phyloP scores from a whole-genome alignment of 257 asterid genomes.

The Forsythia viridissima region DNA sequence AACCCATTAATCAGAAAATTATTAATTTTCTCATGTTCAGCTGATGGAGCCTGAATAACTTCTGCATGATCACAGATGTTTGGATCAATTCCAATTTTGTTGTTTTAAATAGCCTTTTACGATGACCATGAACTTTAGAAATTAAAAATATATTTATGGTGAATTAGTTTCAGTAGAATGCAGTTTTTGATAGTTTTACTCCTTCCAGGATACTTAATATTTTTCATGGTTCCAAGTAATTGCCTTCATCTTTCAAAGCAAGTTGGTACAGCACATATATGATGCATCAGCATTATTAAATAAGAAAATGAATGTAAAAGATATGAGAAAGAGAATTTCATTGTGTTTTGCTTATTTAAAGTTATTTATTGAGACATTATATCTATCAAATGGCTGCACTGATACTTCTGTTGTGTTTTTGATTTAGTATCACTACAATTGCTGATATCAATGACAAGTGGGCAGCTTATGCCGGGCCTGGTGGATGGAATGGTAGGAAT shows the following conservation, averaged over 20 bases:
- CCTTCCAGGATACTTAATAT: background rate
- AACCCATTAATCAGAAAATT: no score
- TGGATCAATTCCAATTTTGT: background rate
- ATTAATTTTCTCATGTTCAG: no score
- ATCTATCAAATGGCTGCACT: background rate
- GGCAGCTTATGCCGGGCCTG: slow-evolving; percentile 99
- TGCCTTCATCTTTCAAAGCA: background rate
- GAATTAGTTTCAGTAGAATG: background rate
- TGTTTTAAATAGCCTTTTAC: background rate
- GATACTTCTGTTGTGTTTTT: slow-evolving; percentile 13
- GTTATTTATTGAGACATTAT: background rate
- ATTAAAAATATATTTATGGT: background rate
- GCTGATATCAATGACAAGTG: slow-evolving; percentile 95
- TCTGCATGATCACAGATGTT: background rate
- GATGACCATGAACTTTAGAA: background rate
- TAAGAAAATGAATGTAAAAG: background rate
- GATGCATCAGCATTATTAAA: background rate
- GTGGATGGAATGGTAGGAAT: slow-evolving; percentile 95
- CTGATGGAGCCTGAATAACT: no score
- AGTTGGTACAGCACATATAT: background rate
- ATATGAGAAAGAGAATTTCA: background rate
- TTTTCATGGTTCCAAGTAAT: background rate
- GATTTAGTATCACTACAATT: slow-evolving; percentile 78
- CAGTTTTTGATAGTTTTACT: background rate
- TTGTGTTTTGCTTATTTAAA: background rate